Base-by-base conservation (phyloP, 2,329 filamentous ascomycete species). In the Periconia sp. region DNA sequence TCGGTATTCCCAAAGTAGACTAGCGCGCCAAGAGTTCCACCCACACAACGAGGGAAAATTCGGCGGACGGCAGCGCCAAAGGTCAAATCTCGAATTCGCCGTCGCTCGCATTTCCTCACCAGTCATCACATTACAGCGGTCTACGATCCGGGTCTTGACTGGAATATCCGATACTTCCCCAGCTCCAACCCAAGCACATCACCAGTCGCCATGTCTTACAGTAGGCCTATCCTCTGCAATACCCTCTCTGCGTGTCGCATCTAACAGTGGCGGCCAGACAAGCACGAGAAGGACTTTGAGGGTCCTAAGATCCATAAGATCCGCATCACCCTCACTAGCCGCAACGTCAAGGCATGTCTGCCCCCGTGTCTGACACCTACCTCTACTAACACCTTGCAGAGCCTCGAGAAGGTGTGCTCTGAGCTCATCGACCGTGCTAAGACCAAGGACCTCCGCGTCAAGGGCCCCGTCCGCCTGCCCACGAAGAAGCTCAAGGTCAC, bases 401-500 rank as follows among this genome's bases (percentile, higher is more conserved):
- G 36, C 30, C 45, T 48, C 40, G 45, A 48, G 65, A 66, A 70
- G 63, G 92, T 97, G 75, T 96, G 90, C 85, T 82, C 85, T 73
- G 94, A 97, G 82, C 89, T 99, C 75, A 92, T 97, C 76, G 94
- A 99, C 80, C 92, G 94, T 73, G 91, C 94, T 73, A 95, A 95
- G 84, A 86, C 82, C 82, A 99, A 99, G 92, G 91, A 95, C 74
- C 89, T 99, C 71, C 88, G 88, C 74, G 90, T 95, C 81, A 97
- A 97, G 88, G 92, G 94, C 72, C 91, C 92, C 74, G 92, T 97
- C 78, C 91, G 92, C 72, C 88, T 96, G 70, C 91, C 94, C 69
- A 96, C 92, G 82, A 96, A 96, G 87, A 89, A 85, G 75, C 85
- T 97, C 71, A 90, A 94, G 84, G 85, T 96, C 83, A 90, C 89